Percentiles rank a stretch among this genome's conserved stretches.
Conservation (phyloP, 306 rosid genomes). For the Comarum palustre region DNA sequence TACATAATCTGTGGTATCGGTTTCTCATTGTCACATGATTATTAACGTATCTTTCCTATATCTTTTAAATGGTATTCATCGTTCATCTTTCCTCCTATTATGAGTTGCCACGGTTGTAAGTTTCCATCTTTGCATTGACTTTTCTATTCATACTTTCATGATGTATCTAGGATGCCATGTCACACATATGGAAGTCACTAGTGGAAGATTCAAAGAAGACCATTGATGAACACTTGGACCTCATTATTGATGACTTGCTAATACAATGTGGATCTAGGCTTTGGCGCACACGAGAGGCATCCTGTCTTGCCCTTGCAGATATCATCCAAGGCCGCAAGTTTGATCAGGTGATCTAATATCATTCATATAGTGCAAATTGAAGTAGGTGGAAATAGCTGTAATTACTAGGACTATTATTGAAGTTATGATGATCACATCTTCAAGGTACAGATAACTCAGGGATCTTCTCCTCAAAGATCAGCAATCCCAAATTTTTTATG, state of each 20-base stretch:
- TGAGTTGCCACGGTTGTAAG: not conserved
- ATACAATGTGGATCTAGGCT: constrained; percentile 91
- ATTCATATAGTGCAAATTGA: not conserved
- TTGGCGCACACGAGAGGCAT: constrained; percentile 96
- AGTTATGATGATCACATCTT: not conserved
- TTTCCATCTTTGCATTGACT: constrained; percentile 19
- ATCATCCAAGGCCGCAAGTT: constrained; percentile 85
- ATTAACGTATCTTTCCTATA: not conserved
- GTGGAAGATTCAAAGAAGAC: constrained; percentile 93
- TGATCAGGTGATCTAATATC: constrained; percentile 53
- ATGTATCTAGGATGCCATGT: constrained; percentile 81
- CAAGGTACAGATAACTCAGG: constrained; percentile 3
- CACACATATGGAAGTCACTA: constrained; percentile 95
- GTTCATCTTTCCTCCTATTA: not conserved
- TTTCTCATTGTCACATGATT: not conserved
- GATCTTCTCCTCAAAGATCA: not conserved
- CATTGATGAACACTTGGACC: constrained; percentile 77
- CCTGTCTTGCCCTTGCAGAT: constrained; percentile 91
- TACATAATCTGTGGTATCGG: not conserved
- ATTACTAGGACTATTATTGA: not conserved
- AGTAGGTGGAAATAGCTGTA: not conserved
- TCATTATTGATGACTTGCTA: constrained; percentile 73
- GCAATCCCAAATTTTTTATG: not conserved
- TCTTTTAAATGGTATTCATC: not conserved
- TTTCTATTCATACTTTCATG: constrained; percentile 21